Percentiles rank a stretch among this genome's conserved stretches.
Conservation (phyloP, 148 eudicot genomes). For the Pouteria glomerata region DNA sequence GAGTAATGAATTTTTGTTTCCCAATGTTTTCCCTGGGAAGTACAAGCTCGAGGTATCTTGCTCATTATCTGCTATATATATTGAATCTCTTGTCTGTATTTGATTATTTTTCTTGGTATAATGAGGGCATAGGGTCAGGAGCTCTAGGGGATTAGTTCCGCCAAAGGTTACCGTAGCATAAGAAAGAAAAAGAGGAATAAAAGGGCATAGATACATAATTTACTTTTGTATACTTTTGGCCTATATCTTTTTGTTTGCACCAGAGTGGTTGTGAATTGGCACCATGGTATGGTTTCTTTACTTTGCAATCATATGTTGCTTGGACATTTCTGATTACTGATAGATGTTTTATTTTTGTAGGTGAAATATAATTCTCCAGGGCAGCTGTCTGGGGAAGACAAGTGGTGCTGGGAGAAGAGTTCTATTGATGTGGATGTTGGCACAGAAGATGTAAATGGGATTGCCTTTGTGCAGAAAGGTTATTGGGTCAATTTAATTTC, state of each 20-base stretch:
- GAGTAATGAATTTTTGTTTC: conserved; percentile 52
- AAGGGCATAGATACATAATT: not conserved
- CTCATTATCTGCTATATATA: conserved; percentile 9
- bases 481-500: conserved; percentile 75
- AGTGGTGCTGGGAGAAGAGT: conserved; percentile 95
- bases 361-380: conserved; percentile 56
- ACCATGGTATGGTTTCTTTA: not conserved
- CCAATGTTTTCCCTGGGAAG: conserved; percentile 83
- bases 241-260: not conserved
- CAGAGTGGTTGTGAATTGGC: not conserved
- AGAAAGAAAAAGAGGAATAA: too few species aligned
- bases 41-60: conserved; percentile 74
- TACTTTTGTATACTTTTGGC: not conserved
- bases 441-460: conserved; percentile 67
- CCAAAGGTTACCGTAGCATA: too few species aligned
- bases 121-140: too few species aligned
- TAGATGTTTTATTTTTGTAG: conserved; percentile 25
- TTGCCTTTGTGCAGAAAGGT: conserved; percentile 73
- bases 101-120: conserved; percentile 3
- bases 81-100: not conserved
- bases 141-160: too few species aligned
- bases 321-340: too few species aligned
- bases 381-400: conserved; percentile 44
- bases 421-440: conserved; percentile 64
- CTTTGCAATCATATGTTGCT: not conserved